Evolutionary conservation across 2,329 filamentous ascomycete species (phyloP).

Genomic region (Ramularia endophylla): DNA sequence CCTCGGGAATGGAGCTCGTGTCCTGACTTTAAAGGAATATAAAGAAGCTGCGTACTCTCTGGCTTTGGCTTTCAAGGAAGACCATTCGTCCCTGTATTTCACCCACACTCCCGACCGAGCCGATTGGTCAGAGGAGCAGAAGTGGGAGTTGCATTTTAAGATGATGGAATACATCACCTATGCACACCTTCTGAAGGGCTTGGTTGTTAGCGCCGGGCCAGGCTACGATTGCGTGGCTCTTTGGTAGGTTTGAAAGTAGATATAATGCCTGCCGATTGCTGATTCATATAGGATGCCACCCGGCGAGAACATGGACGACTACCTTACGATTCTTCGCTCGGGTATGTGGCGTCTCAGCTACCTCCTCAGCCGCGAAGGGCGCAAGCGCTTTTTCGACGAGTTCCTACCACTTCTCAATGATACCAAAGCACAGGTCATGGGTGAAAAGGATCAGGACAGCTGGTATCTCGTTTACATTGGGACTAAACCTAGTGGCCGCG

Average conservation of each 20-base stretch:
- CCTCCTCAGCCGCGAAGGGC: constrained; percentile 66
- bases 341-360: constrained; percentile 74
- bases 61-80: constrained; percentile 69
- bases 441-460: constrained; percentile 58
- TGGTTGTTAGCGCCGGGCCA: constrained; percentile 67
- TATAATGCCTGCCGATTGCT: constrained; percentile 1
- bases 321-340: constrained; percentile 63
- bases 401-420: constrained; percentile 68
- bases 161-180: constrained; percentile 74
- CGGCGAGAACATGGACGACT: constrained; percentile 66
- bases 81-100: constrained; percentile 69
- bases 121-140: constrained; percentile 57
- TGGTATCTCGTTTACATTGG: constrained; percentile 85
- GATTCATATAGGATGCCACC: constrained; percentile 60
- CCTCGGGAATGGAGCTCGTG: constrained; percentile 48
- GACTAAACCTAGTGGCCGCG: constrained; percentile 62
- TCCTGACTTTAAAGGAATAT: constrained; percentile 60
- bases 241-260: constrained; percentile 52
- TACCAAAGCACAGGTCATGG: constrained; percentile 64
- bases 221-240: constrained; percentile 73
- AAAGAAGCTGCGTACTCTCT: constrained; percentile 65
- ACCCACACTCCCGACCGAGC: constrained; percentile 64
- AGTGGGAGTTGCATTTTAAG: constrained; percentile 70
- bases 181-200: constrained; percentile 66
- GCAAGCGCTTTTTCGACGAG: constrained; percentile 68